These are phyloP conservation scores for Tripidium arundinaceum DNA, from an alignment of 202 grass and related monocot species.

Conservation along the genomic window DNA sequence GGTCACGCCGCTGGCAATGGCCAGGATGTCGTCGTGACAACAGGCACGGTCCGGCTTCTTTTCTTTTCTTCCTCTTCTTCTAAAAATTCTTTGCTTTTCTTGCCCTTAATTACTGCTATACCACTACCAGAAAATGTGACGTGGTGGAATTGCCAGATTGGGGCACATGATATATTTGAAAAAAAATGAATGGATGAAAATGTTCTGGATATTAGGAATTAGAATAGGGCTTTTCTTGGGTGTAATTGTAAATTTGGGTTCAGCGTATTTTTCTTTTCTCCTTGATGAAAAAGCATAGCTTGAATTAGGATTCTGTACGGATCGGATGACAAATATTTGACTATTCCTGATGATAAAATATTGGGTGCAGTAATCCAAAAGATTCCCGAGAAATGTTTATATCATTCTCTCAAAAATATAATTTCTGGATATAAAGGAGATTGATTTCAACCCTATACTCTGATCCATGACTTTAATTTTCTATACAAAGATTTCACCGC, in stretches of 20 bases:
- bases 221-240: neutral
- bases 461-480: neutral
- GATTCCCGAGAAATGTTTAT: neutral
- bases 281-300: slow-evolving; percentile 11
- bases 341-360: neutral
- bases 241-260: slow-evolving; percentile 30
- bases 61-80: too few species aligned
- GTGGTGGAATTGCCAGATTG: too few species aligned
- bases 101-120: too few species aligned
- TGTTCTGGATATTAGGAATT: too few species aligned
- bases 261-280: neutral
- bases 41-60: too few species aligned
- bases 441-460: neutral
- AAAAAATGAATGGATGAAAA: too few species aligned
- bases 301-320: slow-evolving; percentile 17
- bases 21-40: slow-evolving; percentile 31
- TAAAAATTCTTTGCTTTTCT: too few species aligned
- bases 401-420: neutral
- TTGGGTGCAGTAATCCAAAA: neutral
- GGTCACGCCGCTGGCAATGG: slow-evolving; percentile 52
- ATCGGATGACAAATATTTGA: neutral
- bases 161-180: too few species aligned
- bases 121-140: too few species aligned
- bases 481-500: too few species aligned
- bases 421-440: neutral